Base-by-base conservation (phyloP, 345 rosid species). In the Dipteronia dyeriana region DNA sequence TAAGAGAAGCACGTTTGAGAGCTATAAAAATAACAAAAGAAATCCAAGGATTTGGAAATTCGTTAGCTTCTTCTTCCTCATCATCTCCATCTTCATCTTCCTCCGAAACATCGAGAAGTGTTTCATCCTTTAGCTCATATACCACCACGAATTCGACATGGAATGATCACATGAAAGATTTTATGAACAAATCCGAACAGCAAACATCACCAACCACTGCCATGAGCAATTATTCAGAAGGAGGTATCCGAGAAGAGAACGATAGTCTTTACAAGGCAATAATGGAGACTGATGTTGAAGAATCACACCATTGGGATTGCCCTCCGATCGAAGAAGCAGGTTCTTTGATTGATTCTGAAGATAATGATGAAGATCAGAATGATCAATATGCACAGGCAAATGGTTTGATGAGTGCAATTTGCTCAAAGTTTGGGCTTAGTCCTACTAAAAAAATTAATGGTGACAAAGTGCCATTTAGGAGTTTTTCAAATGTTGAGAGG, bases 1-100 rank as follows among this genome's bases (percentile, higher is more conserved):
- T 87, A 3, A 83, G 68, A 78, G 71, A 70, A 45, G 92, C 88
- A 7, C 83, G 89, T 47, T 45, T 83, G 11, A 87, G 83, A 77
- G 89, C 91, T 41, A 78, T 87, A 0, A 87, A 70, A 76, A 76
- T 84, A 66, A 86, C 89, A 1, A 86, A 80, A 69, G 92, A 83
- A 76, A 89, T 89, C 49, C 83, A 80, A 71, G 92, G 92, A 22
- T 89, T 89, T 39, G 92, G 89, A 6, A 86, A 41, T 13, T 3
- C 66, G n/a, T 31, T 54, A 13, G 66, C 70, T 45, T 45, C 80
- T 8, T 31, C 85, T 10, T 47, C 83, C 3, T 41, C 68, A 0
- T 68, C 82, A 9, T n/a, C 77, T 38, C 54, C 83, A 34, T 76
- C 84, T 13, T 43, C 84, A 2, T 47, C 76, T 1, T 68, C 77